Base-by-base conservation (phyloP, 495 filamentous ascomycete species). In the Echria macrotheca region DNA sequence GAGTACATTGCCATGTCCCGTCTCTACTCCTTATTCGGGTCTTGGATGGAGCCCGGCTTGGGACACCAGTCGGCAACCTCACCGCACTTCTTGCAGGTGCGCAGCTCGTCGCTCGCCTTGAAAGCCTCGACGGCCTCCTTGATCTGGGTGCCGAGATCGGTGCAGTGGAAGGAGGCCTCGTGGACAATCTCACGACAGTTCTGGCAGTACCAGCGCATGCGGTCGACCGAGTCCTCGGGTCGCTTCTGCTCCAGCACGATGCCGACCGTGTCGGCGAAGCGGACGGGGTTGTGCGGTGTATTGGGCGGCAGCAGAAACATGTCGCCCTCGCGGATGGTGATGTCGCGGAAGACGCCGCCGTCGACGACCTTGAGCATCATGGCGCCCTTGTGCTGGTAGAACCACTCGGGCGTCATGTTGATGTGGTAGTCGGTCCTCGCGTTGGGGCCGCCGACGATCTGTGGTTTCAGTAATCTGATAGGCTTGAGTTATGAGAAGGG, bases 351-450 rank as follows among this genome's bases (percentile, higher is more conserved):
- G 9, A 69, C 65, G 21, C 72, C 73, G 8, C 71, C 76, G 45
- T 82, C 79, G 25, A 97, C 89, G 2, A 93, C 87, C 60, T 94
- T 95, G 41, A 98, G 82, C 15, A 96, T 73, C 93, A 98, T 96
- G 21, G 80, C 80, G 40, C 93, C 93, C 49, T 81, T 80, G 74
- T 96, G 86, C 64, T 96, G 91, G 76, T 94, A 98, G 78, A 97
- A 98, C 81, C 89, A 97, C 61, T 98, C 93, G 5, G 93, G 82
- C 0, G 93, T 98, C 43, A 82, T 72, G 73, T 98, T 98, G 74
- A 98, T 95, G 76, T 97, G 93, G 73, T 95, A 98, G 75, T 97
- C 94, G 42, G 90, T 95, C 53, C 93, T 83, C 12, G 88, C 88
- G 67, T 98, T 98, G 47, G 93, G 93, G 11, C 93, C 94, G 58